Evolutionary conservation across 345 rosid genomes (phyloP).

Genomic region (Euphorbia lathyris): DNA sequence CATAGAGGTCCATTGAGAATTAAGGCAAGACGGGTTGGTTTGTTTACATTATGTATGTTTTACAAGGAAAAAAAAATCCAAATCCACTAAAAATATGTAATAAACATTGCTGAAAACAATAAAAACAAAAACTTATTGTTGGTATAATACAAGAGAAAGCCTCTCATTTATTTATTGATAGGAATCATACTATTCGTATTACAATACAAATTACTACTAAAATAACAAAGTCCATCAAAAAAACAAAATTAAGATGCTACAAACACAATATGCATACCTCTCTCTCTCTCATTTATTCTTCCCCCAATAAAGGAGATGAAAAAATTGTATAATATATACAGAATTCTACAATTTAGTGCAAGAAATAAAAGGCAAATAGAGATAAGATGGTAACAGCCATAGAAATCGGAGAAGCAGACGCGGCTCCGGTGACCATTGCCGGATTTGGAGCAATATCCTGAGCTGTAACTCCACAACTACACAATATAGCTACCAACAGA

Average conservation of each 20-base stretch:
- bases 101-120: neutral
- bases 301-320: neutral
- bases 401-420: neutral
- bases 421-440: slow-evolving; percentile 22
- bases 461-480: slow-evolving; percentile 9
- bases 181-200: neutral
- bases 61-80: too few relatives aligned
- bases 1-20: too few relatives aligned
- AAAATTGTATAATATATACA: neutral
- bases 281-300: too few relatives aligned
- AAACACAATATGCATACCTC: neutral
- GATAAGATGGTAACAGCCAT: neutral
- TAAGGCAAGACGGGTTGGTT: too few relatives aligned
- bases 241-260: neutral
- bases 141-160: neutral
- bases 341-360: neutral
- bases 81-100: too few relatives aligned
- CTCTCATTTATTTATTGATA: slow-evolving; percentile 7
- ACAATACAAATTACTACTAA: neutral
- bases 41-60: too few relatives aligned
- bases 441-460: slow-evolving; percentile 23
- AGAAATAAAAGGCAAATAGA: slow-evolving; percentile 3
- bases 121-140: neutral
- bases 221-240: neutral
- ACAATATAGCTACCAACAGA: neutral